These are phyloP conservation scores for Jaapia argillacea DNA, from an alignment of 768 basidiomycete genomes.

Conservation along the genomic window DNA sequence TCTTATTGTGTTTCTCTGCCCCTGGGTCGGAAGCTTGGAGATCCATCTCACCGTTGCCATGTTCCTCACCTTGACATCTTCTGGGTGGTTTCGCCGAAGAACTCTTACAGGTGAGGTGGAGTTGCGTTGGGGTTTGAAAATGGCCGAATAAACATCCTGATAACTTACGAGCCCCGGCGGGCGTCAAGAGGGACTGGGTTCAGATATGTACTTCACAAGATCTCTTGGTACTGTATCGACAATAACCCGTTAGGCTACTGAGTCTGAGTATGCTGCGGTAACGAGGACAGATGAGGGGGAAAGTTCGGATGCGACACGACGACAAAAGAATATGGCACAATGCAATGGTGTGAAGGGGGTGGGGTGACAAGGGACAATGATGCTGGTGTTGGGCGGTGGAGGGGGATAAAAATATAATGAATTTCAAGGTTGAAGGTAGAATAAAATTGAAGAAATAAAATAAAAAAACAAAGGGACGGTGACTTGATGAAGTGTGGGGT, in stretches of 20 bases:
- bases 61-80: too few relatives aligned
- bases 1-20: too few relatives aligned
- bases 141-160: background rate
- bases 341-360: too few relatives aligned
- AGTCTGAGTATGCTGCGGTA: background rate
- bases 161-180: background rate
- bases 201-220: too few relatives aligned
- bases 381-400: too few relatives aligned
- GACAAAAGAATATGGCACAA: background rate
- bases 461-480: constrained; percentile 13
- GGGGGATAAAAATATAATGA: constrained; percentile 49
- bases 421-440: constrained; percentile 64
- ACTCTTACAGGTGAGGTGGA: background rate
- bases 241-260: background rate
- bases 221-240: background rate
- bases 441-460: constrained; percentile 57
- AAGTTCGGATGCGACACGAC: background rate
- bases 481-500: constrained; percentile 15
- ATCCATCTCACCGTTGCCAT: too few relatives aligned
- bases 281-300: too few relatives aligned
- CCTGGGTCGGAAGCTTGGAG: too few relatives aligned
- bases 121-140: background rate
- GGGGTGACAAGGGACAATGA: background rate
- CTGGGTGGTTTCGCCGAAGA: too few relatives aligned
- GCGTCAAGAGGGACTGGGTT: constrained; percentile 19